These are phyloP conservation scores for Backusella tarrabulga DNA, from an alignment of 192 early-diverging fungal species.

Conservation along the genomic window DNA sequence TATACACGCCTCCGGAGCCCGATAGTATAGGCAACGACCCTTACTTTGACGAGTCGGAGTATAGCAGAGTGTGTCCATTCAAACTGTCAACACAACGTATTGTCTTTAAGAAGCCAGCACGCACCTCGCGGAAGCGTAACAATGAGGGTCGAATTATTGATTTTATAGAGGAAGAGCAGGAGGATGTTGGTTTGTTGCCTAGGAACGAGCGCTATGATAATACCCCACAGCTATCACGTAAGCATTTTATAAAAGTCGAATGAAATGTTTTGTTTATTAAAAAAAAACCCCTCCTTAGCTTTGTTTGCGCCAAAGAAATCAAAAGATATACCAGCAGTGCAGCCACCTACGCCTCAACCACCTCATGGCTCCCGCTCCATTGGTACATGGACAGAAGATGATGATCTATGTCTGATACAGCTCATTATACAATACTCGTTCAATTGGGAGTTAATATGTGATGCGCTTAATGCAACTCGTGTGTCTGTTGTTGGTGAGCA, in stretches of 20 bases:
- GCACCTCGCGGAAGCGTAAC: slow-evolving; percentile 24
- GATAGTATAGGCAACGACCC: slow-evolving; percentile 47
- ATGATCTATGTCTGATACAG: slow-evolving; percentile 53
- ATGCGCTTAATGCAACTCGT: slow-evolving; percentile 53
- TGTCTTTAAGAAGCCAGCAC: slow-evolving; percentile 1
- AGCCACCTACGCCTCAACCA: slow-evolving; percentile 40
- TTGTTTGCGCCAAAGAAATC: slow-evolving; percentile 42
- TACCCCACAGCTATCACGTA: slow-evolving; percentile 28
- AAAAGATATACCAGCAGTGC: slow-evolving; percentile 46
- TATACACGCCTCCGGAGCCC: slow-evolving; percentile 52
- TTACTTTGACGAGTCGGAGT: slow-evolving; percentile 57
- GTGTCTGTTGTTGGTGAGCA: slow-evolving; percentile 46
- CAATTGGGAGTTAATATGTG: slow-evolving; percentile 71
- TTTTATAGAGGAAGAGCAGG: slow-evolving; percentile 7
- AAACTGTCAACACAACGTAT: slow-evolving; percentile 23
- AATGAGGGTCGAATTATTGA: slow-evolving; percentile 37
- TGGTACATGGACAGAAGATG: slow-evolving; percentile 51
- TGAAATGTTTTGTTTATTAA: no score
- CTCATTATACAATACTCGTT: slow-evolving; percentile 54
- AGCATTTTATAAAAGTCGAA: neutral
- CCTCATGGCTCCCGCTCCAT: slow-evolving; percentile 33
- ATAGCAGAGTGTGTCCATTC: slow-evolving; percentile 51
- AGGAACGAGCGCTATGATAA: slow-evolving; percentile 44
- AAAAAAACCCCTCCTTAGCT: neutral
- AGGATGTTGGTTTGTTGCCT: slow-evolving; percentile 24